These are phyloP conservation scores for Euphorbia tirucalli DNA, from an alignment of 345 rosid genomes.

Conservation along the genomic window DNA sequence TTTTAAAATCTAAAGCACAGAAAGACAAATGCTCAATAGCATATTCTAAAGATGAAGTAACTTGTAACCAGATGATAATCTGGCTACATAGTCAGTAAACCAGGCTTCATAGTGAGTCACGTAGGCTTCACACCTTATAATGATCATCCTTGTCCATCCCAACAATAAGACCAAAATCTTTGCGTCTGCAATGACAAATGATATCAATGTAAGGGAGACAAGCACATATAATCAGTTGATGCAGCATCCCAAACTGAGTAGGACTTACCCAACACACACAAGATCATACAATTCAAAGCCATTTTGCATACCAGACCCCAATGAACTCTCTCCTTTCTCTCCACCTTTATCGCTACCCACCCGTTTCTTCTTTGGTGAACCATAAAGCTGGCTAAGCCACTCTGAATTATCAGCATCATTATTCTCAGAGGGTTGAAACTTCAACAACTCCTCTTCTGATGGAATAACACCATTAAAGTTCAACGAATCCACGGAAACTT, in stretches of 20 bases:
- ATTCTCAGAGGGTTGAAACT: constrained; percentile 63
- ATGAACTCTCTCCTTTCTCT: constrained; percentile 71
- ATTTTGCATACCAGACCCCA: constrained; percentile 40
- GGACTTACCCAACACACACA: constrained; percentile 73
- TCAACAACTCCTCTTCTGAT: constrained; percentile 71
- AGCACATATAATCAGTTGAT: constrained; percentile 5
- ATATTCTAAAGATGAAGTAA: constrained; percentile 13
- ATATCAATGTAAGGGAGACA: constrained; percentile 21
- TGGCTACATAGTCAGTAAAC: constrained; percentile 2
- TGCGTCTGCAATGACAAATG: constrained; percentile 57
- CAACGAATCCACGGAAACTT: constrained; percentile 71
- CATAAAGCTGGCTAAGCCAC: constrained; percentile 93
- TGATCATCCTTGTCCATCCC: constrained; percentile 79
- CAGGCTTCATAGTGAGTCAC: constrained; percentile 14
- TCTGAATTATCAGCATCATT: constrained; percentile 61
- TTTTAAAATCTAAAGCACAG: constrained; percentile 58
- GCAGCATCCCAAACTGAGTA: constrained; percentile 12
- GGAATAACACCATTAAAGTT: constrained; percentile 68
- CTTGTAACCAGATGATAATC: constrained; percentile 20
- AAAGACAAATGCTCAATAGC: neutral
- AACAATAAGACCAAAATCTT: constrained; percentile 83
- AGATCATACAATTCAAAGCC: constrained; percentile 59
- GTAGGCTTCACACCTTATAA: constrained; percentile 57
- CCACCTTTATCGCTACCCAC: constrained; percentile 47
- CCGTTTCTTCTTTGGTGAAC: constrained; percentile 59